Conservation (phyloP, 192 early-diverging fungal species). For the Haplosporangium gracile region DNA sequence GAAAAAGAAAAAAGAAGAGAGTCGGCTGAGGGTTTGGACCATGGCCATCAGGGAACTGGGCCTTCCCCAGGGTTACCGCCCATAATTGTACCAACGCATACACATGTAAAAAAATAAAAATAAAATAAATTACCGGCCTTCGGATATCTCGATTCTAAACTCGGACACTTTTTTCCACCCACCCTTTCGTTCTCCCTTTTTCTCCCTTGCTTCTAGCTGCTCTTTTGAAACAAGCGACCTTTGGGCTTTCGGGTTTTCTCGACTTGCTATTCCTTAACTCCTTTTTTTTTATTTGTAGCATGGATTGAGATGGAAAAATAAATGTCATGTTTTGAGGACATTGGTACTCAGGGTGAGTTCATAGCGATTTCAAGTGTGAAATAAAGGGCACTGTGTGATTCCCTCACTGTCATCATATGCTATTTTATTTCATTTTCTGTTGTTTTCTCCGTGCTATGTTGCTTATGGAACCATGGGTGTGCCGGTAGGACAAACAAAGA, state of each 20-base stretch:
- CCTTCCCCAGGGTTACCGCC: neutral
- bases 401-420: neutral
- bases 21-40: conserved; percentile 1
- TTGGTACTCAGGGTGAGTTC: neutral
- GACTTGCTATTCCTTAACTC: neutral
- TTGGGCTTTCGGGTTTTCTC: conserved; percentile 8
- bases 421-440: neutral
- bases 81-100: neutral
- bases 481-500: neutral
- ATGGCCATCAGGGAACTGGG: neutral
- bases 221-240: conserved; percentile 1
- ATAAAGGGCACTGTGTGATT: neutral
- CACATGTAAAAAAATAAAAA: neutral
- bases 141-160: neutral
- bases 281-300: neutral
- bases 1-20: neutral
- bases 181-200: neutral
- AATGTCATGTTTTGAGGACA: neutral
- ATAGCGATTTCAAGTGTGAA: neutral
- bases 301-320: neutral
- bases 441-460: neutral
- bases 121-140: conserved; percentile 5
- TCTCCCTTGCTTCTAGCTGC: neutral
- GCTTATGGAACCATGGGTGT: neutral
- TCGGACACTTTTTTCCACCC: conserved; percentile 6